These are phyloP conservation scores for Teratosphaeriaceae sp. DNA, from an alignment of 2,329 filamentous ascomycete genomes.

Conservation along the genomic window DNA sequence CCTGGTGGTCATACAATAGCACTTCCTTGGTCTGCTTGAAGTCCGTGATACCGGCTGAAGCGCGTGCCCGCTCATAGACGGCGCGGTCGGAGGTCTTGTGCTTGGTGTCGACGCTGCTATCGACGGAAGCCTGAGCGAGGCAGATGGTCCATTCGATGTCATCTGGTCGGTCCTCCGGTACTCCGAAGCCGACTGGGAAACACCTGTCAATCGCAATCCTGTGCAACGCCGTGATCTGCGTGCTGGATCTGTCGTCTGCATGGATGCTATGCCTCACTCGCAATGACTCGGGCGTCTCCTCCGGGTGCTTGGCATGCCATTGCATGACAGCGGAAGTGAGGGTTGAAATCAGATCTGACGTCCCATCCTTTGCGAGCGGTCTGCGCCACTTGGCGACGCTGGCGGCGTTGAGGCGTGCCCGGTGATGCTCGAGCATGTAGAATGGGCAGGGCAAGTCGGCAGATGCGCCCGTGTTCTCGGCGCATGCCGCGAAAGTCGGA, in stretches of 20 bases:
- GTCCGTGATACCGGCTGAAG: constrained; percentile 49
- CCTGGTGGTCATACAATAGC: constrained; percentile 59
- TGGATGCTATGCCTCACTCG: constrained; percentile 50
- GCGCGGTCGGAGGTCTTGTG: constrained; percentile 76
- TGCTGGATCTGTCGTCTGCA: constrained; percentile 37
- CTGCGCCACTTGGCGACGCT: constrained; percentile 39
- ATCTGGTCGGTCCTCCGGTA: constrained; percentile 29
- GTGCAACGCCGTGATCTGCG: constrained; percentile 34
- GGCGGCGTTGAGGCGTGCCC: constrained; percentile 35
- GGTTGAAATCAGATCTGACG: constrained; percentile 39
- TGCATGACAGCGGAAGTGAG: constrained; percentile 27
- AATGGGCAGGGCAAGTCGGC: constrained; percentile 29
- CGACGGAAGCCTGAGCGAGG: constrained; percentile 47
- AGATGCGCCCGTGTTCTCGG: constrained; percentile 23
- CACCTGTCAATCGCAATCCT: constrained; percentile 46
- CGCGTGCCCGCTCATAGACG: constrained; percentile 65
- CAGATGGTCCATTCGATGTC: constrained; percentile 34
- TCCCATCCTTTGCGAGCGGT: constrained; percentile 33
- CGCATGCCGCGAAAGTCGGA: constrained; percentile 41
- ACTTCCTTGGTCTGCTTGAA: constrained; percentile 55
- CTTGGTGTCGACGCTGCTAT: constrained; percentile 60
- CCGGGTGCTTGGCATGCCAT: constrained; percentile 28
- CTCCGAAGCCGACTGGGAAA: constrained; percentile 52
- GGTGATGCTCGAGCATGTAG: constrained; percentile 33
- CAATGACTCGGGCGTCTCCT: constrained; percentile 25